A percentile compares a stretch with the other conserved stretches of the same genome.
These are phyloP conservation scores for Hypomontagnella monticulosa DNA, from an alignment of 495 filamentous ascomycete species.

Conservation along the genomic window DNA sequence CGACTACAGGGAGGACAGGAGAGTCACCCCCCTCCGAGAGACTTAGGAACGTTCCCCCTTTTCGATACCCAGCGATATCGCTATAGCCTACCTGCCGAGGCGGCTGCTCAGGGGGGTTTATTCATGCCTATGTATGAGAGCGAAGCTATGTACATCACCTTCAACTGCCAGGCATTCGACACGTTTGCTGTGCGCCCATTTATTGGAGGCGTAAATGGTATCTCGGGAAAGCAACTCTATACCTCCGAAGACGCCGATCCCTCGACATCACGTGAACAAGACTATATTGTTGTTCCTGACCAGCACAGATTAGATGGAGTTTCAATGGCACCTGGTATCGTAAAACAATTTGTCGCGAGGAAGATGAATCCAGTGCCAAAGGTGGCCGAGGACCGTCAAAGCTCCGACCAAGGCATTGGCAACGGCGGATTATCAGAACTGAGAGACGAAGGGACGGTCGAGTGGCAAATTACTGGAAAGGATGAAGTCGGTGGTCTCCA, in stretches of 20 bases:
- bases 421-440: not conserved
- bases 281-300: not conserved
- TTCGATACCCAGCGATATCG: no score
- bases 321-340: not conserved
- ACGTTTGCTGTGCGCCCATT: not conserved
- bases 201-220: not conserved
- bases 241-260: no score
- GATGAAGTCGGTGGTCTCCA: not conserved
- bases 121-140: no score
- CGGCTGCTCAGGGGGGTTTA: no score
- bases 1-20: no score
- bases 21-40: no score
- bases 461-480: slow-evolving; percentile 5
- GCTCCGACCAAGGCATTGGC: not conserved
- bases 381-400: no score
- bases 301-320: not conserved
- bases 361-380: not conserved
- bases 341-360: not conserved
- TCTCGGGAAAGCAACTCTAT: not conserved
- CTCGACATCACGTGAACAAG: not conserved
- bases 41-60: no score
- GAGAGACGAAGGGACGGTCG: not conserved
- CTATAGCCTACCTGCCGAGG: no score
- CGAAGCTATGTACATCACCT: not conserved
- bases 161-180: not conserved